Evolutionary conservation across 202 grass and related monocot species (phyloP).

Genomic region (Saccharum hybrid): DNA sequence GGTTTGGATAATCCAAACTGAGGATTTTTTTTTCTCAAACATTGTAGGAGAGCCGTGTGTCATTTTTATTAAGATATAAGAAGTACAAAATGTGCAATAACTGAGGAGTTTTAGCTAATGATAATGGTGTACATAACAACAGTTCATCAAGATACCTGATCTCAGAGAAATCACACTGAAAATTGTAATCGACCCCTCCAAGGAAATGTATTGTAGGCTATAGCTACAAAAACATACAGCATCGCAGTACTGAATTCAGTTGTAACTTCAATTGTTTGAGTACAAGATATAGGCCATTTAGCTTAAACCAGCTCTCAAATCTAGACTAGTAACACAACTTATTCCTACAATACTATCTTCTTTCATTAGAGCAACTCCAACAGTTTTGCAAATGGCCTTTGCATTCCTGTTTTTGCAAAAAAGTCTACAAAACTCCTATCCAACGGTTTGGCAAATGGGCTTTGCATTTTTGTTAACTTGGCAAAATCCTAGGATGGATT

Average conservation of each 20-base stretch:
- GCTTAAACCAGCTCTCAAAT: constrained; percentile 15
- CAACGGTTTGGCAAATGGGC: too few species aligned
- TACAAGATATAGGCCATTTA: constrained; percentile 26
- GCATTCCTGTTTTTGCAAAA: too few species aligned
- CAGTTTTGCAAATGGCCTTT: too few species aligned
- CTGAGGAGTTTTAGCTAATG: not conserved
- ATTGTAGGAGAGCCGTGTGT: not conserved
- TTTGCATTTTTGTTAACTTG: too few species aligned
- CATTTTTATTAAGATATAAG: not conserved
- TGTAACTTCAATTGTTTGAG: constrained; percentile 10
- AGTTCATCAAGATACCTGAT: not conserved
- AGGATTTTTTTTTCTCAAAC: not conserved
- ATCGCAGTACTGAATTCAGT: constrained; percentile 3
- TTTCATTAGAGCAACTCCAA: too few species aligned
- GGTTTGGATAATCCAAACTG: not conserved
- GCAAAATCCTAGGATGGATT: too few species aligned
- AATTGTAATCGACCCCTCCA: not conserved
- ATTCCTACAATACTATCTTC: constrained; percentile 24
- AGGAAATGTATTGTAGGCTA: not conserved
- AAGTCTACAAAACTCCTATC: too few species aligned
- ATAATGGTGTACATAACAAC: not conserved
- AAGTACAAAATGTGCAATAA: not conserved
- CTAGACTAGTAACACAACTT: constrained; percentile 20
- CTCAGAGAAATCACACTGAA: not conserved
- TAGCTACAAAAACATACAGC: constrained; percentile 19